Percentiles rank a stretch among this genome's conserved stretches.
These are phyloP conservation scores for Triticum dicoccoides DNA, from an alignment of 176 grass and related monocot species.

Conservation along the genomic window DNA sequence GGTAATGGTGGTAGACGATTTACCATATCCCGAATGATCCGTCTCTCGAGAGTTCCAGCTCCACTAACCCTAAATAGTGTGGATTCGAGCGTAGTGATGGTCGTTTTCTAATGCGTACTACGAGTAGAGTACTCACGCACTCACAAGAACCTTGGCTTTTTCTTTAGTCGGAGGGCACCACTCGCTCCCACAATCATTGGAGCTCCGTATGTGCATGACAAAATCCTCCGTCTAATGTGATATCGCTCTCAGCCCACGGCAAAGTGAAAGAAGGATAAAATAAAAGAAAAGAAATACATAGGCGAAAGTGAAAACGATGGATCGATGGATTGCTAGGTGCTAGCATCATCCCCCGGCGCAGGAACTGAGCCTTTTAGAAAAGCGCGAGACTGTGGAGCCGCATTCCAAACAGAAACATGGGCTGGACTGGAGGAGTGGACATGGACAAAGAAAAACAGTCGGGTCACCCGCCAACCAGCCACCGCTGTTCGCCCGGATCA, in stretches of 20 bases:
- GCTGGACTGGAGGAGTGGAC: background rate
- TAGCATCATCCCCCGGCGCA: background rate
- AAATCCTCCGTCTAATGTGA: background rate
- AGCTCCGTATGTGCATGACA: background rate
- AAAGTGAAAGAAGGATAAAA: background rate
- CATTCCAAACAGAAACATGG: background rate
- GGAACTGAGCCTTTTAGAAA: background rate
- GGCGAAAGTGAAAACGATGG: background rate
- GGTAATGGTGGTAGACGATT: too few species aligned
- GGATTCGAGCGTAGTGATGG: background rate
- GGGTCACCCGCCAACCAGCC: too few species aligned
- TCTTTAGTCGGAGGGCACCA: background rate
- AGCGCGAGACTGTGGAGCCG: background rate
- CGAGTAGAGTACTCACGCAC: background rate
- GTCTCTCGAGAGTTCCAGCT: background rate
- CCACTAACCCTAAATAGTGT: background rate
- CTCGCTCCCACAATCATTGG: background rate
- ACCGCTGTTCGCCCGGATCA: background rate
- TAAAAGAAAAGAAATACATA: background rate
- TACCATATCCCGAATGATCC: background rate
- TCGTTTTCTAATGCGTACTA: background rate
- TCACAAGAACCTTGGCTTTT: background rate
- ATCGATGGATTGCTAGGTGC: too few species aligned
- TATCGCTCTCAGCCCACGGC: background rate
- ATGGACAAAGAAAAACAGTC: background rate